Evolutionary conservation across 176 grass and related monocot species (phyloP), one percentile per base, ranked within the genome.

Genomic region (Triticum urartu): DNA sequence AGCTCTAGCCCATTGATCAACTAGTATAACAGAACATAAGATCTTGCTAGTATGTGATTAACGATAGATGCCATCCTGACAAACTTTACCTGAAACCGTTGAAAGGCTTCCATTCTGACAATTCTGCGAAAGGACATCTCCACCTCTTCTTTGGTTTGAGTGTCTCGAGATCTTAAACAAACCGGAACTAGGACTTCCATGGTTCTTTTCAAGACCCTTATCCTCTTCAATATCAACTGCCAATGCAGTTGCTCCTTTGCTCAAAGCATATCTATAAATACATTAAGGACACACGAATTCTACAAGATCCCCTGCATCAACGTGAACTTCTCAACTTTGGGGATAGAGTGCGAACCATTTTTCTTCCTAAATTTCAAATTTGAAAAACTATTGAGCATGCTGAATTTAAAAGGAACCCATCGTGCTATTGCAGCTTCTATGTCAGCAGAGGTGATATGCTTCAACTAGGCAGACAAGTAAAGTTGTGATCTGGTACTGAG

Each of bases 251-350:
- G 96, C 91, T 64, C 93, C 96, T 79, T 86, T 87, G 65, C 91
- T 89, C 65, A 98, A 63, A 83, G 96, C 96, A 88, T 98, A 98
- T 94, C 95, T 98, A 68, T 70, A 84, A 78, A 68, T 81, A 32
- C 40, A 75, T 90, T 95, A 95, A 94, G 87, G 94, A 75, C 58
- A 81, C 64, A 89, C 42, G 75, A 75, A 86, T 34, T 86, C 43
- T 65, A 63, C 70, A 76, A 20, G 33, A 38, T 12, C 10, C 2
- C 5, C 20, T 75, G 17, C 1, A 35, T 8, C 20, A 43, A 30
- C 79, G 3, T 34, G 33, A 64, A 42, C 63, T 79, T 69, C 38
- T 14, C 17, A 69, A 69, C n/a, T n/a, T 60, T 54, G 7, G 34
- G 34, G 5, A 35, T 35, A 5, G 34, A 35, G 5, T 36, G 35